These are phyloP conservation scores for Rhipidocladum racemiflorum DNA, from an alignment of 176 grass and related monocot genomes.

Conservation along the genomic window DNA sequence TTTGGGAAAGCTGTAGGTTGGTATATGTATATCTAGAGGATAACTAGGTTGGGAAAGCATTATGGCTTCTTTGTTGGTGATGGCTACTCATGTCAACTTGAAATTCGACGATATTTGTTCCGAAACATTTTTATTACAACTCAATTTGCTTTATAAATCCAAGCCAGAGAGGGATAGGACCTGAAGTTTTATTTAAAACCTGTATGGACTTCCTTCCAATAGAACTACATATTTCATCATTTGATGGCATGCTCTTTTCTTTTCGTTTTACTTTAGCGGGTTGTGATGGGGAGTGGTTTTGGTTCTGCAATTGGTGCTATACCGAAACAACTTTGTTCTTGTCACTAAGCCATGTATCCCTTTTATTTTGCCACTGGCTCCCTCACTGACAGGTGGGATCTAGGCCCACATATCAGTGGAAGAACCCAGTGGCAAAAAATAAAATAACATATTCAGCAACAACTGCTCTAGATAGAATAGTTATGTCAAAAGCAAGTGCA, in stretches of 20 bases:
- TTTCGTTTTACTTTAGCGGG: background rate
- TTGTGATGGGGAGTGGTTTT: background rate
- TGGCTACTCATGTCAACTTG: background rate
- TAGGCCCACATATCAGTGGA: background rate
- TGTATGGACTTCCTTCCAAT: background rate
- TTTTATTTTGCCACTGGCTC: background rate
- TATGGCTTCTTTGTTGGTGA: background rate
- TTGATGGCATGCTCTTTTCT: background rate
- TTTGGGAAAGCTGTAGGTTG: background rate
- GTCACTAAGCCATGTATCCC: no score
- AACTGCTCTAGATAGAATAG: background rate
- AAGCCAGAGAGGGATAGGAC: background rate
- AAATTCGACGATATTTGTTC: background rate
- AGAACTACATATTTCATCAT: constrained; percentile 9
- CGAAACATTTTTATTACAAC: background rate
- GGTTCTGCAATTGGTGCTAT: background rate
- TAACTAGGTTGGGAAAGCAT: background rate
- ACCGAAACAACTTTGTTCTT: background rate
- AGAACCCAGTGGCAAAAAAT: background rate
- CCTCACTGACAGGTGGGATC: background rate
- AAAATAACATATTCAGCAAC: no score
- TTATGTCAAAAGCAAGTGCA: background rate
- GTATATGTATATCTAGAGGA: background rate
- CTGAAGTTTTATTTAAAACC: background rate
- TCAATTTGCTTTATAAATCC: background rate